These are phyloP conservation scores for Heliosperma pusillum DNA, from an alignment of 148 eudicot species.

Conservation along the genomic window DNA sequence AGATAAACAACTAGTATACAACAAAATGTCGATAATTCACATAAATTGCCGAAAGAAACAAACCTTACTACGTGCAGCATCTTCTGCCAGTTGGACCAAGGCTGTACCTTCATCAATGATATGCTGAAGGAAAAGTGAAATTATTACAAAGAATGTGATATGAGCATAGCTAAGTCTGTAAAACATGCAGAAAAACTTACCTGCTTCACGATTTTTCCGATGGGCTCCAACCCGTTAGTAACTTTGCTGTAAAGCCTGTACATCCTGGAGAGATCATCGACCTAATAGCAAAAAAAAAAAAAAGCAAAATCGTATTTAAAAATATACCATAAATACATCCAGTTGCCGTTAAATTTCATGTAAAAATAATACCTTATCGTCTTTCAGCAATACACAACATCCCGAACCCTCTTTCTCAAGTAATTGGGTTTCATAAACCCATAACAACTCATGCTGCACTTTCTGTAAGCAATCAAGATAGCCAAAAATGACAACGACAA, in stretches of 20 bases:
- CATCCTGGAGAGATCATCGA: constrained; percentile 89
- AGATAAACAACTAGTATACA: too few species aligned
- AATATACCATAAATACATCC: not conserved
- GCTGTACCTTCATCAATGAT: constrained; percentile 52
- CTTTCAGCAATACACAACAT: constrained; percentile 55
- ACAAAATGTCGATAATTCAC: too few species aligned
- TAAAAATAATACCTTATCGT: constrained; percentile 46
- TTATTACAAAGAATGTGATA: not conserved
- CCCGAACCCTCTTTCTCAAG: constrained; percentile 76
- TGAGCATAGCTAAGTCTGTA: not conserved
- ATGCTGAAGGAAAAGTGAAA: constrained; percentile 42
- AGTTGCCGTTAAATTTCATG: not conserved
- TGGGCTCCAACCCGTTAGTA: constrained; percentile 72
- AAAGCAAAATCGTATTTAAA: not conserved
- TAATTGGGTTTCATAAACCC: constrained; percentile 39
- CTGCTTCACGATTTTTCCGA: constrained; percentile 70
- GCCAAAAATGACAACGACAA: not conserved
- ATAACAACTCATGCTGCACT: constrained; percentile 59
- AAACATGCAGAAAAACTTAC: constrained; percentile 27
- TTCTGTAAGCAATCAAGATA: constrained; percentile 23
- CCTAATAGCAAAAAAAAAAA: constrained; percentile 31
- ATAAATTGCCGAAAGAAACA: constrained; percentile 7
- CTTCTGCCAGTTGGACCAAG: constrained; percentile 70
- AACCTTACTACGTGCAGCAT: constrained; percentile 67
- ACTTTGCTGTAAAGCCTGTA: constrained; percentile 78